These are phyloP conservation scores for Tuber aestivum DNA, from an alignment of 495 filamentous ascomycete genomes.

Conservation along the genomic window DNA sequence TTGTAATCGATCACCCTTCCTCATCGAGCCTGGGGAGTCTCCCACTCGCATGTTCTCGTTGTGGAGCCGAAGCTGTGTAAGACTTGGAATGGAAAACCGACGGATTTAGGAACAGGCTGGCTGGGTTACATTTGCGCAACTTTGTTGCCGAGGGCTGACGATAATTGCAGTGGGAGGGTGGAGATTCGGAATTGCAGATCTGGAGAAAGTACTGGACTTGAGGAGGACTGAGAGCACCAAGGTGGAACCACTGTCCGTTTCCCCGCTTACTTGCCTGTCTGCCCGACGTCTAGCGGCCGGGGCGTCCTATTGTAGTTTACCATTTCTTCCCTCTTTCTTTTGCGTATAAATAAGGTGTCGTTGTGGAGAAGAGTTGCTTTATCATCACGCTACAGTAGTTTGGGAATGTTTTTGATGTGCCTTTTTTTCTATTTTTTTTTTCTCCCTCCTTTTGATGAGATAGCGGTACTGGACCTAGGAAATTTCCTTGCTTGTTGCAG, in stretches of 20 bases:
- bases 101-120: background rate
- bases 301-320: background rate
- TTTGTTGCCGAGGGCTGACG: slow-evolving; percentile 21
- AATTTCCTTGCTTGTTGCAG: background rate
- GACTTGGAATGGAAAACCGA: background rate
- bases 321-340: background rate
- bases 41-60: background rate
- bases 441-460: background rate
- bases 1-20: slow-evolving; percentile 4
- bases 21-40: slow-evolving; percentile 5
- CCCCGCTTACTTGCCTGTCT: background rate
- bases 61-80: background rate
- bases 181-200: slow-evolving; percentile 51
- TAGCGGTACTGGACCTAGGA: too few species aligned
- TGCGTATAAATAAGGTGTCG: background rate
- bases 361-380: background rate
- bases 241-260: slow-evolving; percentile 7
- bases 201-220: slow-evolving; percentile 73
- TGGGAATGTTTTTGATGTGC: background rate
- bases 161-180: slow-evolving; percentile 52
- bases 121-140: background rate
- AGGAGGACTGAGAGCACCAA: slow-evolving; percentile 8
- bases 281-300: background rate
- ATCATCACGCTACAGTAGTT: background rate
- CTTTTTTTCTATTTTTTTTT: background rate